phyloP scores from a whole-genome alignment of 2,329 filamentous ascomycete species.

The Nemania sp. region DNA sequence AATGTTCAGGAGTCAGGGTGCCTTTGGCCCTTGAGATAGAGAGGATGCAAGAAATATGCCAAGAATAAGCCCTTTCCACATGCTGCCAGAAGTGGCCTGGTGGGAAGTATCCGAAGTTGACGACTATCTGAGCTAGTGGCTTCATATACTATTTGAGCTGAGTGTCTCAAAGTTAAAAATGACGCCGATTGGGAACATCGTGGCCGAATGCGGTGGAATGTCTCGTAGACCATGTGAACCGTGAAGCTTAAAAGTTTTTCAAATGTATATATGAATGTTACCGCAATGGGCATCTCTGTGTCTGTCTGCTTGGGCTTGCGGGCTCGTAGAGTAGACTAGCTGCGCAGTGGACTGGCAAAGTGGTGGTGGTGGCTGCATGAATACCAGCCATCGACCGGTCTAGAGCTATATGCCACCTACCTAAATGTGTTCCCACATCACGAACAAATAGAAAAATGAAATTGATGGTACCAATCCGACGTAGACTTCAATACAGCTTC shows the following conservation, averaged over 20 bases:
- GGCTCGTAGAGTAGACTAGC: not conserved
- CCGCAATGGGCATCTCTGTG: not conserved
- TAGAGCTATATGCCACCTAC: constrained; percentile 10
- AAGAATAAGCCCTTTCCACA: not conserved
- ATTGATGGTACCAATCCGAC: no score
- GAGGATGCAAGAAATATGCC: not conserved
- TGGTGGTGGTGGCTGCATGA: constrained; percentile 6
- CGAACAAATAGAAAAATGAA: no score
- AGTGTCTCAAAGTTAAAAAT: constrained; percentile 7
- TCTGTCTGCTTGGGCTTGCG: not conserved
- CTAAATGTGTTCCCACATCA: no score
- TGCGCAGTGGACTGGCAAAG: not conserved
- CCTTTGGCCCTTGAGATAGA: not conserved
- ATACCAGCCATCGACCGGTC: constrained; percentile 22
- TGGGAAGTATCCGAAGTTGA: not conserved
- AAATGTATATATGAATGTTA: not conserved
- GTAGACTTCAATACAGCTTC: no score
- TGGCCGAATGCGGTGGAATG: constrained; percentile 5
- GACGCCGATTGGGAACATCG: not conserved
- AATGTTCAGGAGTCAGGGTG: no score
- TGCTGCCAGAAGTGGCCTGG: not conserved
- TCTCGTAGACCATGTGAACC: not conserved
- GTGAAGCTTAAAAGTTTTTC: not conserved
- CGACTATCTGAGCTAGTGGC: not conserved
- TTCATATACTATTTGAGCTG: not conserved